Conservation (phyloP, 768 basidiomycete genomes). For the Sporobolomyces pararoseus region DNA sequence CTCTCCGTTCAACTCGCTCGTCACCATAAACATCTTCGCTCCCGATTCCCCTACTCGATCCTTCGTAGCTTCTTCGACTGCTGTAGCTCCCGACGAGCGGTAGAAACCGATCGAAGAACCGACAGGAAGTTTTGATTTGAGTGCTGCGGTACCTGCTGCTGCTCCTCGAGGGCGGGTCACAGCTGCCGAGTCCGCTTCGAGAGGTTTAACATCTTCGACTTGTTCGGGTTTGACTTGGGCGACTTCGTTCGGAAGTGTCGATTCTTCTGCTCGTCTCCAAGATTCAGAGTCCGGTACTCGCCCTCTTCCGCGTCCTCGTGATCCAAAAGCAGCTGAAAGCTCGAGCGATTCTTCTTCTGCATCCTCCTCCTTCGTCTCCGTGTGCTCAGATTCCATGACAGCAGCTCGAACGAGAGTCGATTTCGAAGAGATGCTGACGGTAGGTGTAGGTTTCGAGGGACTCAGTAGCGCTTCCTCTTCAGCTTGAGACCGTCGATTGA, state of each 20-base stretch:
- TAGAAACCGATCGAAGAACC: conserved; percentile 43
- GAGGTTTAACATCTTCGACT: neutral
- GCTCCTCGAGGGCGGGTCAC: neutral
- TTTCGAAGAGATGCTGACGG: conserved; percentile 24
- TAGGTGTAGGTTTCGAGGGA: neutral
- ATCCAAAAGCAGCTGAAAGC: neutral
- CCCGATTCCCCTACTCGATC: conserved; percentile 8
- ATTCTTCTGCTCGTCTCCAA: neutral
- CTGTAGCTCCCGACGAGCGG: conserved; percentile 13
- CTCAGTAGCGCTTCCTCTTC: neutral
- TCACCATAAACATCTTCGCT: conserved; percentile 64
- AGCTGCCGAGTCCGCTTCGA: neutral
- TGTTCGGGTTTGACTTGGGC: neutral
- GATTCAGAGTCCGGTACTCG: neutral
- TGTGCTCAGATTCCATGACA: neutral
- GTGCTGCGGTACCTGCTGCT: conserved; percentile 3
- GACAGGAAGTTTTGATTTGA: conserved; percentile 26
- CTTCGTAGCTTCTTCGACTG: neutral
- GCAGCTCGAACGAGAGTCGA: neutral
- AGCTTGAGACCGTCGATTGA: neutral
- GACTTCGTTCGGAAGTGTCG: neutral
- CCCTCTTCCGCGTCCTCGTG: neutral
- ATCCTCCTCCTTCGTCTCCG: neutral
- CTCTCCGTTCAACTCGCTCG: conserved; percentile 64
- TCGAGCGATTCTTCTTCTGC: neutral